phyloP scores from a whole-genome alignment of 2,329 filamentous ascomycete genomes.

The Helicocarpus griseus region DNA sequence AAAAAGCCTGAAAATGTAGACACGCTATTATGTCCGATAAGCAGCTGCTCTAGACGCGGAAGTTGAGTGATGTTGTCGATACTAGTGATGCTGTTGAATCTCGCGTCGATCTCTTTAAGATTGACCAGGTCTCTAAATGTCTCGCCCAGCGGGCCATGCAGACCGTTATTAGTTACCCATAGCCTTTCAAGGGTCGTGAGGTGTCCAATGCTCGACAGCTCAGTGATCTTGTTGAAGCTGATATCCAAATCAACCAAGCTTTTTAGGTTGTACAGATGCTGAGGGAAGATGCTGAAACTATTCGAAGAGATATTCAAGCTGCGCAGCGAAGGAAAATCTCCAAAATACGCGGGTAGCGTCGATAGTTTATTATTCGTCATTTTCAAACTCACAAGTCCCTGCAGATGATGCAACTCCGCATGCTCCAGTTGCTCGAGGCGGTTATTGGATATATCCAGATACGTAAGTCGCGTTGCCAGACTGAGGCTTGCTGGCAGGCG shows the following conservation, averaged over 20 bases:
- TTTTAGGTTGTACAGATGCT: constrained; percentile 71
- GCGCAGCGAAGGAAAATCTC: constrained; percentile 65
- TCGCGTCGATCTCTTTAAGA: constrained; percentile 83
- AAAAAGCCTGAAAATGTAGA: constrained; percentile 88
- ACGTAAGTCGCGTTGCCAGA: constrained; percentile 70
- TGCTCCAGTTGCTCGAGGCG: constrained; percentile 77
- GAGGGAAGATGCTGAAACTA: constrained; percentile 72
- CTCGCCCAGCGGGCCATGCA: constrained; percentile 64
- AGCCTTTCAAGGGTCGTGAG: constrained; percentile 75
- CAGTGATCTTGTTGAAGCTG: constrained; percentile 86
- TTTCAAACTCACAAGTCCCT: constrained; percentile 75
- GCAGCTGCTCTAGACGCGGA: constrained; percentile 76
- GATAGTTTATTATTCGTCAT: constrained; percentile 87
- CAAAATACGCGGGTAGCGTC: constrained; percentile 71
- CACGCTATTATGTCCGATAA: constrained; percentile 85
- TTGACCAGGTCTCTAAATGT: constrained; percentile 63
- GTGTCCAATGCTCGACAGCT: constrained; percentile 68
- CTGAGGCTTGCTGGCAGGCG: constrained; percentile 76
- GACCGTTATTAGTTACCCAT: constrained; percentile 89
- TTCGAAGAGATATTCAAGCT: constrained; percentile 92
- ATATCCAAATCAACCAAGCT: constrained; percentile 87
- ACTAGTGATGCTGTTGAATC: constrained; percentile 81
- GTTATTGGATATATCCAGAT: constrained; percentile 92
- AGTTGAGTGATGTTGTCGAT: constrained; percentile 81
- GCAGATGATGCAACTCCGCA: constrained; percentile 66